These are phyloP conservation scores for Euphrasia arctica DNA, from an alignment of 305 asterid genomes.

Conservation along the genomic window DNA sequence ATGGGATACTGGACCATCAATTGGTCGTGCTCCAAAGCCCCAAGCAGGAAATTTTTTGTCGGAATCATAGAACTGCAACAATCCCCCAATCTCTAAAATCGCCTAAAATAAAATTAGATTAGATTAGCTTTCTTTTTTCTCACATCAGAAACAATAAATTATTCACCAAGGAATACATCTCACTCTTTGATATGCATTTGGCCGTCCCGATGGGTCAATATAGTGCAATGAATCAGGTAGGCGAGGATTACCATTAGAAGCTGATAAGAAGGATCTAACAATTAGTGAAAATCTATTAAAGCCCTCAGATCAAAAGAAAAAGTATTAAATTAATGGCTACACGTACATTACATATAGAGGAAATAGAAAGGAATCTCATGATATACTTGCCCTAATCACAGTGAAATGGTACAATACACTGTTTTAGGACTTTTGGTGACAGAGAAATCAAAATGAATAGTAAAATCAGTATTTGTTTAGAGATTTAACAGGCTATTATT, in stretches of 20 bases:
- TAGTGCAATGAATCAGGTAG: constrained; percentile 97
- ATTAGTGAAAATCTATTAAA: constrained; percentile 29
- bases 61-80: constrained; percentile 81
- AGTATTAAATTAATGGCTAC: constrained; percentile 1
- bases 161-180: constrained; percentile 32
- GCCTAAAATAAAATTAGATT: constrained; percentile 51
- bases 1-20: constrained; percentile 97
- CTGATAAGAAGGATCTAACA: constrained; percentile 44
- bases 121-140: constrained; percentile 26
- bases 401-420: constrained; percentile 8
- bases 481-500: too few relatives aligned
- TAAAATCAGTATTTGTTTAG: too few relatives aligned
- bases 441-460: too few relatives aligned
- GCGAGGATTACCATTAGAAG: constrained; percentile 98
- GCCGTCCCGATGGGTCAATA: constrained; percentile 88
- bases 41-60: constrained; percentile 92
- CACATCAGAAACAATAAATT: constrained; percentile 21
- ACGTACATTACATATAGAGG: constrained; percentile 11
- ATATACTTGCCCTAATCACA: constrained; percentile 1
- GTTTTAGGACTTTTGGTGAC: too few relatives aligned
- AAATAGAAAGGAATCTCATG: constrained; percentile 10
- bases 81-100: constrained; percentile 82
- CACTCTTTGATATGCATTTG: constrained; percentile 92
- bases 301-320: constrained; percentile 19
- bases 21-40: constrained; percentile 99